A percentile compares a stretch with the other conserved stretches of the same genome.
Evolutionary conservation across 2,329 filamentous ascomycete species (phyloP).

Genomic region (Claviceps sp.): DNA sequence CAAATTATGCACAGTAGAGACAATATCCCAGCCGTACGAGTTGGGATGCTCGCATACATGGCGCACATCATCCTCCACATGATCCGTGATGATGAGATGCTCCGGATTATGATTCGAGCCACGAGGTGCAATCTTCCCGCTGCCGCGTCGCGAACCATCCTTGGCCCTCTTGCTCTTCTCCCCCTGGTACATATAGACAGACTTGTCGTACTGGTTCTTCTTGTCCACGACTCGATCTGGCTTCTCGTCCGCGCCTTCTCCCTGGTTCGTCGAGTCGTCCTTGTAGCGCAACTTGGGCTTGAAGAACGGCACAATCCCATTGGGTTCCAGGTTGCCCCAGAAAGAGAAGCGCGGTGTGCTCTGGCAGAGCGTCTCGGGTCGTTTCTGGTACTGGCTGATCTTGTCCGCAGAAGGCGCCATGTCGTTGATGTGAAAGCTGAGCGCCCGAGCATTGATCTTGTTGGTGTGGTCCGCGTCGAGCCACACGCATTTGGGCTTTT

Average conservation of each 20-base stretch:
- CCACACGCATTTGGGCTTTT: conserved; percentile 12
- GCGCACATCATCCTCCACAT: conserved; percentile 14
- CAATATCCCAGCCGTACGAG: conserved; percentile 19
- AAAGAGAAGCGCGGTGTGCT: conserved; percentile 12
- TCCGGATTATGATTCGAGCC: neutral
- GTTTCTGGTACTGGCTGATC: conserved; percentile 7
- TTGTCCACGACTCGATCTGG: conserved; percentile 8
- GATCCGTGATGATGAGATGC: conserved; percentile 13
- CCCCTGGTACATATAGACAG: conserved; percentile 5
- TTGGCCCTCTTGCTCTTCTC: neutral
- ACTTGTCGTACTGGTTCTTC: conserved; percentile 5
- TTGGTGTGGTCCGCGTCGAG: conserved; percentile 12
- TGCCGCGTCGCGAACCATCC: neutral
- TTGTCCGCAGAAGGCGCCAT: conserved; percentile 7
- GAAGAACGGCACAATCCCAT: conserved; percentile 14
- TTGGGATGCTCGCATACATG: conserved; percentile 16
- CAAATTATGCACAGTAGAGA: conserved; percentile 15
- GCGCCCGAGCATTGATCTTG: conserved; percentile 9
- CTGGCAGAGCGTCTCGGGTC: conserved; percentile 8
- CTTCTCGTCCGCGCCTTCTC: conserved; percentile 6
- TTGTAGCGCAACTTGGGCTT: conserved; percentile 14
- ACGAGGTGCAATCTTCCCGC: neutral
- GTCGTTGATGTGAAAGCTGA: conserved; percentile 13
- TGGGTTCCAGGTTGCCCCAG: conserved; percentile 9
- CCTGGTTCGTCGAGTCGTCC: conserved; percentile 3